A percentile compares a stretch with the other conserved stretches of the same genome.
Evolutionary conservation across 2,329 filamentous ascomycete genomes (phyloP).

Genomic region (Metarhizium anisopliae): DNA sequence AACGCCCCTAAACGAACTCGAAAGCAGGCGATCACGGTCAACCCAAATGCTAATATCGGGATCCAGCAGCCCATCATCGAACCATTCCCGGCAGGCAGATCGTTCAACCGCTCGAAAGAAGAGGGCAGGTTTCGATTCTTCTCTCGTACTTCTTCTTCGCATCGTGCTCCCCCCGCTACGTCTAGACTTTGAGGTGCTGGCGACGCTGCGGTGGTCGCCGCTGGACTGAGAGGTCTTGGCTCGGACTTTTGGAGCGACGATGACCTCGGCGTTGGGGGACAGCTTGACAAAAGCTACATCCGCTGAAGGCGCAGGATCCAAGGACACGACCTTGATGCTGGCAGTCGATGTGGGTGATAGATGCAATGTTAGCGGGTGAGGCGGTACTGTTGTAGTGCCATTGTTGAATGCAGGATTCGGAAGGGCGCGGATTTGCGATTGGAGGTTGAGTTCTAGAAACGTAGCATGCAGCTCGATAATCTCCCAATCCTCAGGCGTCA

Average conservation of each 20-base stretch:
- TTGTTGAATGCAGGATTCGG: slow-evolving; percentile 68
- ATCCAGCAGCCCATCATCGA: slow-evolving; percentile 55
- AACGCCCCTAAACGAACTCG: slow-evolving; percentile 64
- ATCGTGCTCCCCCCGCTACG: slow-evolving; percentile 69
- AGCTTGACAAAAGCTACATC: slow-evolving; percentile 82
- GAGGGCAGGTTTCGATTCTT: slow-evolving; percentile 57
- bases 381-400: slow-evolving; percentile 39
- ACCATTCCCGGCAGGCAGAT: slow-evolving; percentile 62
- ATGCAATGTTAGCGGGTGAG: slow-evolving; percentile 83
- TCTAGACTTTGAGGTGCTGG: slow-evolving; percentile 71
- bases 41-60: slow-evolving; percentile 71
- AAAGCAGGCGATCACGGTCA: slow-evolving; percentile 65
- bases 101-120: slow-evolving; percentile 77
- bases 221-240: slow-evolving; percentile 56
- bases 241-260: slow-evolving; percentile 88
- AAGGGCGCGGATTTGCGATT: slow-evolving; percentile 85
- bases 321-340: slow-evolving; percentile 74
- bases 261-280: slow-evolving; percentile 88
- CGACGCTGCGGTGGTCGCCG: slow-evolving; percentile 72
- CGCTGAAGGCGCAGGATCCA: slow-evolving; percentile 64
- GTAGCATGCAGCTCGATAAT: slow-evolving; percentile 96
- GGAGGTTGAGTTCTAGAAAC: slow-evolving; percentile 87
- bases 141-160: slow-evolving; percentile 45
- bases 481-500: slow-evolving; percentile 96
- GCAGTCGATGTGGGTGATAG: slow-evolving; percentile 93